Evolutionary conservation across 176 grass and related monocot genomes (phyloP).

Genomic region (Triticum monococcum): DNA sequence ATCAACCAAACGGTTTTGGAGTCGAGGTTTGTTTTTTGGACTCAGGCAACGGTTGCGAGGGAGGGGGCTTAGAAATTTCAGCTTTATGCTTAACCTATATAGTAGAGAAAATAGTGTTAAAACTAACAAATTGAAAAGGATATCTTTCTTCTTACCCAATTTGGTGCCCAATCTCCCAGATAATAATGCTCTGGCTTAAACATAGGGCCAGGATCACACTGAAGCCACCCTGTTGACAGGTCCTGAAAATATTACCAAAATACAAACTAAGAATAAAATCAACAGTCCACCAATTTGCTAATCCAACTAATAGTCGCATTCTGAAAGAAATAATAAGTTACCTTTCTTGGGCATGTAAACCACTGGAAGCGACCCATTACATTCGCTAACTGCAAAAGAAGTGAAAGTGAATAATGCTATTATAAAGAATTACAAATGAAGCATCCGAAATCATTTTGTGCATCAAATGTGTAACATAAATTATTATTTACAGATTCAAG

Average conservation of each 20-base stretch:
- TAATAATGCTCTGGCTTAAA: conserved; percentile 79
- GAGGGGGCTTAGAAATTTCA: neutral
- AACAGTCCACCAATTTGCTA: neutral
- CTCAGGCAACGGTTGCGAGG: neutral
- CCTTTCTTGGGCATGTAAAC: conserved; percentile 95
- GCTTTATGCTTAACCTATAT: neutral
- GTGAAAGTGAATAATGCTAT: neutral
- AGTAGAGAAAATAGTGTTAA: conserved; percentile 5
- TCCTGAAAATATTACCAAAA: conserved; percentile 54
- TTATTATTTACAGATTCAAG: neutral
- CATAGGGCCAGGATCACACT: conserved; percentile 86
- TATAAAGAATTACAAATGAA: conserved; percentile 1
- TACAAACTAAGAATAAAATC: conserved; percentile 20
- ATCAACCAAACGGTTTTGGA: neutral
- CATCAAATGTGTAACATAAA: neutral
- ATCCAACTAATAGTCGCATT: conserved; percentile 3
- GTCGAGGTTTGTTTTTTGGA: neutral
- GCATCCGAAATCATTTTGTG: neutral
- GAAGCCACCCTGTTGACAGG: conserved; percentile 90
- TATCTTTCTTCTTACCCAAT: conserved; percentile 56
- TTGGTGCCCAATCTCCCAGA: conserved; percentile 50
- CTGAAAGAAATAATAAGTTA: conserved; percentile 27
- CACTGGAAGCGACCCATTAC: conserved; percentile 82
- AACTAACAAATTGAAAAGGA: conserved; percentile 10
- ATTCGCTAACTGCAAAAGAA: conserved; percentile 68